phyloP scores from a whole-genome alignment of 2,329 filamentous ascomycete species.

The Penicillium sp. region DNA sequence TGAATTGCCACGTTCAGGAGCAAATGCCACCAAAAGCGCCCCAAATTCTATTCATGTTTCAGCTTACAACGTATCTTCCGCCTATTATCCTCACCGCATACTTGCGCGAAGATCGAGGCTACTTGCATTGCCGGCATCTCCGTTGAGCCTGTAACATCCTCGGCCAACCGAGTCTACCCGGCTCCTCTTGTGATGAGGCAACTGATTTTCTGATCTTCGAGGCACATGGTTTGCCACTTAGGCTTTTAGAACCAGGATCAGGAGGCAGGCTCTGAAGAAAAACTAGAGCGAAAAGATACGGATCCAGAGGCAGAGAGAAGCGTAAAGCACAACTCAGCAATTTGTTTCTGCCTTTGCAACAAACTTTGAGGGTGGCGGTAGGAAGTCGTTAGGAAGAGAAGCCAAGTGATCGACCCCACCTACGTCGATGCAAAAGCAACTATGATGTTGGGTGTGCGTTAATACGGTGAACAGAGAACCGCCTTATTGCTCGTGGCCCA shows the following conservation, averaged over 20 bases:
- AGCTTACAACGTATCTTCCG: background rate
- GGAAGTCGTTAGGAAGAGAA: background rate
- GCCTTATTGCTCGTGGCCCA: background rate
- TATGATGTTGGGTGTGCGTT: background rate
- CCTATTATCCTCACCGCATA: background rate
- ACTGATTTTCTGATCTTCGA: constrained; percentile 8
- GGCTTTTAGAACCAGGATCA: background rate
- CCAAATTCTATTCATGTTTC: constrained; percentile 5
- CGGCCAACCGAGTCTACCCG: constrained; percentile 18
- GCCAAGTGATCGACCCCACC: background rate
- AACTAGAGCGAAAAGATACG: background rate
- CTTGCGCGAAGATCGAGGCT: background rate
- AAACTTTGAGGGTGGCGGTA: constrained; percentile 10
- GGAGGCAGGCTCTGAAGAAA: background rate
- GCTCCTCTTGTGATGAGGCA: constrained; percentile 8
- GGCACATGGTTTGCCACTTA: constrained; percentile 15
- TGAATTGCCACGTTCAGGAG: constrained; percentile 25
- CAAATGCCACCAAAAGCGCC: constrained; percentile 13
- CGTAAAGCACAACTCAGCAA: background rate
- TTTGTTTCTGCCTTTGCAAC: background rate
- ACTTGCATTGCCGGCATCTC: background rate
- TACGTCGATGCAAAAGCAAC: constrained; percentile 7
- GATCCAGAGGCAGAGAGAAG: background rate
- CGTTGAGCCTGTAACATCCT: background rate
- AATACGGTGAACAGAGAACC: background rate